Conservation (phyloP, 441 rosid genomes). For the Biscutella laevigata region DNA sequence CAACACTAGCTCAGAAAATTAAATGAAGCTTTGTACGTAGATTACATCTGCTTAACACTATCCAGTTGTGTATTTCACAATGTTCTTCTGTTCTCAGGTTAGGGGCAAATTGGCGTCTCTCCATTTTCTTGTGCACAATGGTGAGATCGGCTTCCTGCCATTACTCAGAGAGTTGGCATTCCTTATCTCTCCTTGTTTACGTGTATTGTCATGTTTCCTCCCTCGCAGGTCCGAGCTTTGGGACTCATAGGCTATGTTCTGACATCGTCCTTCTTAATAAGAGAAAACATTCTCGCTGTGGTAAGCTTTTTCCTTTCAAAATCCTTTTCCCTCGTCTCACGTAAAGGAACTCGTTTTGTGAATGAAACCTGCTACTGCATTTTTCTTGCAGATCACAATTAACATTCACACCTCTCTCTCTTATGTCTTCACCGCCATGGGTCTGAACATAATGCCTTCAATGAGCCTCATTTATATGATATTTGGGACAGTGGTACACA, state of each 20-base stretch:
- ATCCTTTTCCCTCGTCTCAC: not conserved
- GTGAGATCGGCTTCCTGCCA: constrained; percentile 32
- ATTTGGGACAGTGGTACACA: constrained; percentile 63
- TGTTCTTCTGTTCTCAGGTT: constrained; percentile 36
- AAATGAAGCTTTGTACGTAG: not conserved
- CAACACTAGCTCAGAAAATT: not conserved
- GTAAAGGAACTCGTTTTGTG: not conserved
- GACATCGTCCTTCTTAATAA: constrained; percentile 73
- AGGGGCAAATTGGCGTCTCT: constrained; percentile 59
- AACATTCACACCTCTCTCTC: constrained; percentile 81
- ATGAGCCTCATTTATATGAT: constrained; percentile 62
- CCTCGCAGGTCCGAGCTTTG: constrained; percentile 57
- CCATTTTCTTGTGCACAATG: constrained; percentile 65
- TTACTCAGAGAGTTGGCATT: too few species aligned
- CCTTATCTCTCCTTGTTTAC: constrained; percentile 1
- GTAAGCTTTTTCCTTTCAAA: constrained; percentile 28
- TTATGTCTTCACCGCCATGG: constrained; percentile 54
- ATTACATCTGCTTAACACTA: not conserved
- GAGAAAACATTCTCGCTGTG: constrained; percentile 86
- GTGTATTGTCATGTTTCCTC: constrained; percentile 9
- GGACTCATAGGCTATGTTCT: constrained; percentile 79
- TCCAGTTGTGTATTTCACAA: not conserved
- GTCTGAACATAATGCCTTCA: constrained; percentile 64
- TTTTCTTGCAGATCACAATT: constrained; percentile 61
- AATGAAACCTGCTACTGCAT: not conserved